Conservation (phyloP, 495 filamentous ascomycete genomes). For the Amorphotheca resinae region DNA sequence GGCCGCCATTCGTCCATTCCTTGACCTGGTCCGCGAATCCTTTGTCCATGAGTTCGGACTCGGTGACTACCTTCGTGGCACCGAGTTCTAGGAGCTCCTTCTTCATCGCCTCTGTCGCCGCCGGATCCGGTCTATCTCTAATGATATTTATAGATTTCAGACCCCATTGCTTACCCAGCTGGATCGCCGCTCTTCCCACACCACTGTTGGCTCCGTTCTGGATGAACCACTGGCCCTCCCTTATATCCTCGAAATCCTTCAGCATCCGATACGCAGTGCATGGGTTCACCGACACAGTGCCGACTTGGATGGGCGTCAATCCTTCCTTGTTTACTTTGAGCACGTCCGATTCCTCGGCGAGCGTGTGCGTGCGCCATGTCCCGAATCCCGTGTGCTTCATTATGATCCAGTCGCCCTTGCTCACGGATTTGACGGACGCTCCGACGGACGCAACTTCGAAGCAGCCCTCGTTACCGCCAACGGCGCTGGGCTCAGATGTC, state of each 20-base stretch:
- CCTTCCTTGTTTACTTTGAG: conserved; percentile 56
- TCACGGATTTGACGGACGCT: conserved; percentile 32
- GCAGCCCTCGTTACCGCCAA: conserved; percentile 81
- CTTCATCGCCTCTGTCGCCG: conserved; percentile 54
- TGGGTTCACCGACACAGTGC: conserved; percentile 81
- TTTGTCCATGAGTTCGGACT: conserved; percentile 49
- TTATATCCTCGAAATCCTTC: conserved; percentile 58
- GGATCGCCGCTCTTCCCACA: conserved; percentile 79
- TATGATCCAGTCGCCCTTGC: conserved; percentile 83
- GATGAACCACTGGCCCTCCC: conserved; percentile 75
- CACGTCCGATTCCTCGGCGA: conserved; percentile 49
- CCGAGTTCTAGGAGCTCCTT: conserved; percentile 58
- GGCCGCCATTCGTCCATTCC: conserved; percentile 54
- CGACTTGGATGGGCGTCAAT: conserved; percentile 60
- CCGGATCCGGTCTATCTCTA: conserved; percentile 47
- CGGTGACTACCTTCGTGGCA: conserved; percentile 71
- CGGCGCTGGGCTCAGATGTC: conserved; percentile 57
- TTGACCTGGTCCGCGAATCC: conserved; percentile 51
- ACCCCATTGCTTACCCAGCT: conserved; percentile 73
- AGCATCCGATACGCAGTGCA: conserved; percentile 90
- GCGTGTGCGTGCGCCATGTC: conserved; percentile 85
- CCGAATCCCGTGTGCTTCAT: conserved; percentile 70
- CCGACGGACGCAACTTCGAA: conserved; percentile 71
- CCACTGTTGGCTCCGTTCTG: conserved; percentile 95
- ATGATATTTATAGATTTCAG: conserved; percentile 79